Evolutionary conservation across 768 basidiomycete genomes (phyloP), one percentile per base, ranked within the genome.

Genomic region (Podaxis sp.): DNA sequence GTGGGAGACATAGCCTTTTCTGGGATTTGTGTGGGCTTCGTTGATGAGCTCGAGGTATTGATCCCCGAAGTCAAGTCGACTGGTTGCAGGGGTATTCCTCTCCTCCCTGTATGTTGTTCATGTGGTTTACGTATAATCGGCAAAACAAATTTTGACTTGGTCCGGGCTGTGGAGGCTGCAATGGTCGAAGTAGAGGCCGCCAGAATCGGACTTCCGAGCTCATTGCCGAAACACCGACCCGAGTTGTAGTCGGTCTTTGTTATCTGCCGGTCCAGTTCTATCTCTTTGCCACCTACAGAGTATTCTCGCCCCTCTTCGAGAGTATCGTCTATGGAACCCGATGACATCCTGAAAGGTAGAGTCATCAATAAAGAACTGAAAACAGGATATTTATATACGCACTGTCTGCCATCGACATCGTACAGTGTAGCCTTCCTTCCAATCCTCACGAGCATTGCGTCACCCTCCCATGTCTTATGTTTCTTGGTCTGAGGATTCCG

Each of bases 401-500:
- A 91, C 91, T 79, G 70, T 78, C 83, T 85, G 24, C 89, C 88
- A 57, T 92, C 88, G 7, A 77, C 71, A 67, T 89, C 86, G 63
- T 84, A 85, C 28, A 92, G 73, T 3, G 76, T 81, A 53, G 81
- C 82, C 68, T 76, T 82, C 7, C 63, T 64, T 4, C 67, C 71
- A 7, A 72, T 75, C 17, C 85, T 76, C 9, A 84, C 83, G 4
- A 92, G 78, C n/a, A 89, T 80, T 40, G 81, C 88, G 68, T 89
- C 92, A 40, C 90, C 93, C 57, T 95, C 93, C 94, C 94, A 96
- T 0, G 90, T 93, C 72, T 94, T 93, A 69, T 95, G 88, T 74
- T 95, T 95, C 76, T 85, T 91, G 42, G 80, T 77, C 72, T 93
- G 90, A 49, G 81, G 87, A 51, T 77, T 82, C 63, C 90, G 77